Percentiles rank a stretch among this genome's conserved stretches.
Evolutionary conservation across 257 asterid species (phyloP).

Genomic region (Henckelia pumila): DNA sequence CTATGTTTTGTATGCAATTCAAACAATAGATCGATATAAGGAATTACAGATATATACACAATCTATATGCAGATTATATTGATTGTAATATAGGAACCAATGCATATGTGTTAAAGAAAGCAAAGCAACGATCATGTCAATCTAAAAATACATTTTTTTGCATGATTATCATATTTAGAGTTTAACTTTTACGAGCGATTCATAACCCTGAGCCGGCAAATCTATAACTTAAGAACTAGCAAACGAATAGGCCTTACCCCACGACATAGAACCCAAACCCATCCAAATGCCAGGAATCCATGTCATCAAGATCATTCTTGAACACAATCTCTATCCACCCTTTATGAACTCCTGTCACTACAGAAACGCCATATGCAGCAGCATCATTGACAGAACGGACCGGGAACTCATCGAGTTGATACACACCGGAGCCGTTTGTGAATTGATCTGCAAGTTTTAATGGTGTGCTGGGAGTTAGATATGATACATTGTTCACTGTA

Average conservation of each 20-base stretch:
- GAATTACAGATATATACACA: no score
- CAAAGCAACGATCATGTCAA: no score
- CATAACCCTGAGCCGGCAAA: neutral
- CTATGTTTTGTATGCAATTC: conserved; percentile 17
- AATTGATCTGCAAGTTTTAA: conserved; percentile 51
- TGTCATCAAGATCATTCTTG: conserved; percentile 36
- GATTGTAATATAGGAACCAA: no score
- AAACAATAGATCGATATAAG: neutral
- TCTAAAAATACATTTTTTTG: no score
- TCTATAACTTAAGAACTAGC: neutral
- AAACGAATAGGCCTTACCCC: conserved; percentile 33
- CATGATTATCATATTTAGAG: neutral
- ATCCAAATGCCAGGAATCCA: conserved; percentile 62
- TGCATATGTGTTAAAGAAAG: no score
- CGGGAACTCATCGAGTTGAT: conserved; percentile 35
- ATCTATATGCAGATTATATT: no score
- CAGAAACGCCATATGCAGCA: conserved; percentile 41
- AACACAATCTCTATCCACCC: conserved; percentile 53
- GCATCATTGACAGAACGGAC: conserved; percentile 18
- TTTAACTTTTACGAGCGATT: no score
- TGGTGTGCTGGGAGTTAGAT: conserved; percentile 46
- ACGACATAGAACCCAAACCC: conserved; percentile 55
- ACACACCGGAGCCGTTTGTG: conserved; percentile 46
- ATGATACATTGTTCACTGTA: conserved; percentile 43
- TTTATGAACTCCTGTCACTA: conserved; percentile 44